A percentile compares a stretch with the other conserved stretches of the same genome.
phyloP scores from a whole-genome alignment of 1,139 yeast species.

The Scheffersomyces illinoinensis region DNA sequence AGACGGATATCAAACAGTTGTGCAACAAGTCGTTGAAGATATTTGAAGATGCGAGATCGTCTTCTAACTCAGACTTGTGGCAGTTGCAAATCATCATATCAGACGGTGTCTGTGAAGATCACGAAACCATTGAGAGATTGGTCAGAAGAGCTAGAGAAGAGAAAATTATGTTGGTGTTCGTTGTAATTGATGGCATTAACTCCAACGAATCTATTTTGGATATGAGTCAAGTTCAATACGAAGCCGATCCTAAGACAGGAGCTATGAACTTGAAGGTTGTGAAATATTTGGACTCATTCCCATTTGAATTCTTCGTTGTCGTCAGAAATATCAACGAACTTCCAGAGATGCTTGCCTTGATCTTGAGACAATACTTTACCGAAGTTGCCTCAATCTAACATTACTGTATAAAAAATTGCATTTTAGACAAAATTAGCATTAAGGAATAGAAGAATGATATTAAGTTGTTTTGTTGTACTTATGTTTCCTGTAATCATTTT shows the following conservation, averaged over 20 bases:
- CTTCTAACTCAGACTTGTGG: conserved; percentile 73
- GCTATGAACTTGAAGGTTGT: conserved; percentile 73
- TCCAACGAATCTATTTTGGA: conserved; percentile 86
- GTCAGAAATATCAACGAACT: conserved; percentile 86
- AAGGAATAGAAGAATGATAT: neutral
- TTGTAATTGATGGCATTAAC: conserved; percentile 86
- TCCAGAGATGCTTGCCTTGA: conserved; percentile 88
- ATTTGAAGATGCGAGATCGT: conserved; percentile 68
- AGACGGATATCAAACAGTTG: conserved; percentile 78
- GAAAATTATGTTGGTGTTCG: conserved; percentile 92
- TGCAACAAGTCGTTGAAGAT: conserved; percentile 71
- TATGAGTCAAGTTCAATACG: conserved; percentile 89
- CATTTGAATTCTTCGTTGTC: conserved; percentile 94
- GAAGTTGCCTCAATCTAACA: conserved; percentile 45
- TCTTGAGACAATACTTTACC: conserved; percentile 87
- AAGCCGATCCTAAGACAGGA: conserved; percentile 65
- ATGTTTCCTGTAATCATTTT: no score
- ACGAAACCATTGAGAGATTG: conserved; percentile 73
- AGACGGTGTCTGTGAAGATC: conserved; percentile 97
- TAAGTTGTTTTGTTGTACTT: neutral
- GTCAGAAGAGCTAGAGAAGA: conserved; percentile 93
- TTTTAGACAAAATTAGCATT: conserved; percentile 1
- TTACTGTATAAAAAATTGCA: neutral
- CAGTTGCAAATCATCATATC: conserved; percentile 89
- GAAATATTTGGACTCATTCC: conserved; percentile 89